Conservation (phyloP, 371 early-diverging fungal genomes). For the Dentiscutata heterogama region DNA sequence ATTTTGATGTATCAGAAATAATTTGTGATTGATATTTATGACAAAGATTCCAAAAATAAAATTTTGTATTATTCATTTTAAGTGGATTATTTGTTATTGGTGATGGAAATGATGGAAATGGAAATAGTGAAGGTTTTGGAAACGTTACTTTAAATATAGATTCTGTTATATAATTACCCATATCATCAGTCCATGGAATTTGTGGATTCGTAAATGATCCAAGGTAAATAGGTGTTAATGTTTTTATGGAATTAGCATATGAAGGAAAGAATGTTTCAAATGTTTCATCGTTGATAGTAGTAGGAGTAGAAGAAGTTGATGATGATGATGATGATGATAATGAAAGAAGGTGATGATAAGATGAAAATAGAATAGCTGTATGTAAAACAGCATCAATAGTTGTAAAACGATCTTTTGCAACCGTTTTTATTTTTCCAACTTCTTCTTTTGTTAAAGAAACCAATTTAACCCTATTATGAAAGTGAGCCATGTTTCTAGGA, state of each 20-base stretch:
- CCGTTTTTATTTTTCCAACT: neutral
- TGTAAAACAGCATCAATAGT: conserved; percentile 1
- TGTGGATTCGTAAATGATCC: neutral
- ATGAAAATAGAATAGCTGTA: neutral
- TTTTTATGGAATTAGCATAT: neutral
- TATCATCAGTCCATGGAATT: neutral
- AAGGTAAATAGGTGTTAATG: neutral
- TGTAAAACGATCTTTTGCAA: neutral
- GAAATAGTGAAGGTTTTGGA: neutral
- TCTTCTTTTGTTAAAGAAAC: neutral
- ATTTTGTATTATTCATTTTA: neutral
- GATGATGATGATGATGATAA: too few species aligned
- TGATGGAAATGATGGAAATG: neutral
- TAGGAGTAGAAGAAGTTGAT: too few species aligned
- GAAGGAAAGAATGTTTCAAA: neutral
- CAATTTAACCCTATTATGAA: neutral
- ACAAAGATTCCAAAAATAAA: conserved; percentile 1
- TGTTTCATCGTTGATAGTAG: too few species aligned
- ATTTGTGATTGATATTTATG: neutral
- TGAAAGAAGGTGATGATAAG: conserved; percentile 18
- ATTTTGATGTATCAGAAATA: too few species aligned
- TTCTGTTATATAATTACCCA: neutral
- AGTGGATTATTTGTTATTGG: neutral
- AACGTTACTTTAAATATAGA: neutral
- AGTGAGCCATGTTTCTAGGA: neutral